Evolutionary conservation across 1,284 basidiomycete genomes (phyloP), one percentile per base, ranked within the genome.

Genomic region (Psilocybe mexicana): DNA sequence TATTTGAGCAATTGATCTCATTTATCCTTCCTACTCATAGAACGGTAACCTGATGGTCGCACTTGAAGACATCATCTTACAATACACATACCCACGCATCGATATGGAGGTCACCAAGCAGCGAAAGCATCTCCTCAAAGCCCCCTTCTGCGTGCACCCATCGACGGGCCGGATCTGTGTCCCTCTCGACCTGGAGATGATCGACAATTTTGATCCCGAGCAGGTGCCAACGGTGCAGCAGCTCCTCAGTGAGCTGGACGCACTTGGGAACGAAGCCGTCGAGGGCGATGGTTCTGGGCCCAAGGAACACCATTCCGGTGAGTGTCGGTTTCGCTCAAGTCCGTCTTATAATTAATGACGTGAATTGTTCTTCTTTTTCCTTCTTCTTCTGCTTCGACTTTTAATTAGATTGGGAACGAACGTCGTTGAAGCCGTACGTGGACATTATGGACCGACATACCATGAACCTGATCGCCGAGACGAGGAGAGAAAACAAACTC

Each of bases 51-150:
- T 84, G 36, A 67, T 63, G 40, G 70, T 74, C 1, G 84, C 86
- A 0, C 74, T 92, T 70, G 89, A 97, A 69, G 96, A 98, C 65
- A 85, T 98, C 57, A 81, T 97, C 57, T 78, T 99, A 11, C 92
- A 96, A 70, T 98, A 98, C 74, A 96, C 93, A 0, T 99, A 99
- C 72, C 96, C 97, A 2, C 88, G 96, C 14, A 85, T 99, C 61
- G 96, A 99, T 72, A 90, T 93, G 5, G 96, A 99, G 72, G 96
- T 99, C 12, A 96, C 95, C 1, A 97, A 98, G 70, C 94, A 96
- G 69, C 84, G 95, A 57, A 99, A 99, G 76, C 97, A 99, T 76
- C 83, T 99, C 78, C 86, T 99, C 61, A 99, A 99, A 74, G 90
- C 94, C 26, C 97, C 97, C 0, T 99, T 99, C 74, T 97, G 95